A percentile compares a stretch with the other conserved stretches of the same genome.
Evolutionary conservation across 306 rosid genomes (phyloP).

Genomic region (Dryas drummondii): DNA sequence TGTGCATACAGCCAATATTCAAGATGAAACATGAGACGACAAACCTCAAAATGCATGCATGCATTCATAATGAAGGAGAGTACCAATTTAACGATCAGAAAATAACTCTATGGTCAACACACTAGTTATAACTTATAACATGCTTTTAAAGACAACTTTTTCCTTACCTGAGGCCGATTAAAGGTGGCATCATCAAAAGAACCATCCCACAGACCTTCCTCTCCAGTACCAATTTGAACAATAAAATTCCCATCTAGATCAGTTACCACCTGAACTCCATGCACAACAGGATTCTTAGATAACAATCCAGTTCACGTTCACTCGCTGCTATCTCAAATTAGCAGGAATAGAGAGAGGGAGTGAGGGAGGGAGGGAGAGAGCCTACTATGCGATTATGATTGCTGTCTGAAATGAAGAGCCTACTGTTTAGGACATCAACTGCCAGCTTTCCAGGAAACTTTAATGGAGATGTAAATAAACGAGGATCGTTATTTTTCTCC

Average conservation of each 20-base stretch:
- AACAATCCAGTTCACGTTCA: conserved; percentile 9
- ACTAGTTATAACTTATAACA: neutral
- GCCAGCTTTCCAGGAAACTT: conserved; percentile 99
- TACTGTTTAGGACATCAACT: conserved; percentile 73
- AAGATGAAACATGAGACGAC: conserved; percentile 17
- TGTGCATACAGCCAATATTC: conserved; percentile 14
- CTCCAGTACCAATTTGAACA: conserved; percentile 88
- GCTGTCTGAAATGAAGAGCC: conserved; percentile 98
- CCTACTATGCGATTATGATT: conserved; percentile 91
- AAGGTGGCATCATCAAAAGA: conserved; percentile 81
- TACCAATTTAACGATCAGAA: neutral
- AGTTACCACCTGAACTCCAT: conserved; percentile 76
- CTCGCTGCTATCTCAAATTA: neutral
- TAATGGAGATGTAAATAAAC: conserved; percentile 73
- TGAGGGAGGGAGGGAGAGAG: conserved; percentile 30
- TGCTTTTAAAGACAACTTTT: neutral
- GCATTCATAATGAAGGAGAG: neutral
- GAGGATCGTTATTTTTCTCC: conserved; percentile 92
- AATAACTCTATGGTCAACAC: neutral
- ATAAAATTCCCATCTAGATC: conserved; percentile 76
- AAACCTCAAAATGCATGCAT: conserved; percentile 5
- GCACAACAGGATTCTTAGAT: conserved; percentile 25
- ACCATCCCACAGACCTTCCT: conserved; percentile 89
- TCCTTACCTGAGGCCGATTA: conserved; percentile 86
- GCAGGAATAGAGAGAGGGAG: neutral